A percentile compares a stretch with the other conserved stretches of the same genome.
phyloP scores from a whole-genome alignment of 345 rosid genomes.

The Camelina sativa region DNA sequence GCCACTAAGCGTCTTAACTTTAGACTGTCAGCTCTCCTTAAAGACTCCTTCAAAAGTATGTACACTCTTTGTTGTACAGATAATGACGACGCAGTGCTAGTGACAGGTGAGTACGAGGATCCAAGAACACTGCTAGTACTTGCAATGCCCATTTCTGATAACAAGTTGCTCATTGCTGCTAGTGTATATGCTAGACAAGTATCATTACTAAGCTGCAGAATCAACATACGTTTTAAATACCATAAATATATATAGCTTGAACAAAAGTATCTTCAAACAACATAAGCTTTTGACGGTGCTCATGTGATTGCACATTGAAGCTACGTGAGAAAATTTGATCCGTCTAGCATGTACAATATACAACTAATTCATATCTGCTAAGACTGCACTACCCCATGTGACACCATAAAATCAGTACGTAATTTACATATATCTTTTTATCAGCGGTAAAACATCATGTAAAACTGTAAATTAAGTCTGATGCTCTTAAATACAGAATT shows the following conservation, averaged over 20 bases:
- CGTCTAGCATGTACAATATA: slow-evolving; percentile 12
- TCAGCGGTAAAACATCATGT: neutral
- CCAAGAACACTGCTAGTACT: slow-evolving; percentile 72
- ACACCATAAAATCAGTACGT: slow-evolving; percentile 7
- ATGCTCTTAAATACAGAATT: slow-evolving; percentile 3
- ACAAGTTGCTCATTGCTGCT: slow-evolving; percentile 87
- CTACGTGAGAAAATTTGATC: slow-evolving; percentile 23
- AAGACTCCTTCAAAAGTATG: slow-evolving; percentile 81
- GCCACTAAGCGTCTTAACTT: slow-evolving; percentile 82
- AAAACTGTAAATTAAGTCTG: neutral
- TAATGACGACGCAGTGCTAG: slow-evolving; percentile 63
- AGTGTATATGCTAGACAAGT: slow-evolving; percentile 95
- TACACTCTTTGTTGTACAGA: slow-evolving; percentile 89
- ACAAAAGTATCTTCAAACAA: neutral
- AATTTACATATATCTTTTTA: neutral
- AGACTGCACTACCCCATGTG: slow-evolving; percentile 18
- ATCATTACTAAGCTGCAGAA: slow-evolving; percentile 84
- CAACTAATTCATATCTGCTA: slow-evolving; percentile 25
- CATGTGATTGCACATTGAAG: slow-evolving; percentile 6
- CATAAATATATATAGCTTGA: slow-evolving; percentile 26
- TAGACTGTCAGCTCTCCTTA: slow-evolving; percentile 84
- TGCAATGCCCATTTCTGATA: slow-evolving; percentile 84
- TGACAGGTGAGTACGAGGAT: slow-evolving; percentile 71
- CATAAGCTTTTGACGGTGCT: slow-evolving; percentile 12
- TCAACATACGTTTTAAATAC: slow-evolving; percentile 19